Conservation (phyloP, 2,329 filamentous ascomycete species). For the Fusarium dimerum region DNA sequence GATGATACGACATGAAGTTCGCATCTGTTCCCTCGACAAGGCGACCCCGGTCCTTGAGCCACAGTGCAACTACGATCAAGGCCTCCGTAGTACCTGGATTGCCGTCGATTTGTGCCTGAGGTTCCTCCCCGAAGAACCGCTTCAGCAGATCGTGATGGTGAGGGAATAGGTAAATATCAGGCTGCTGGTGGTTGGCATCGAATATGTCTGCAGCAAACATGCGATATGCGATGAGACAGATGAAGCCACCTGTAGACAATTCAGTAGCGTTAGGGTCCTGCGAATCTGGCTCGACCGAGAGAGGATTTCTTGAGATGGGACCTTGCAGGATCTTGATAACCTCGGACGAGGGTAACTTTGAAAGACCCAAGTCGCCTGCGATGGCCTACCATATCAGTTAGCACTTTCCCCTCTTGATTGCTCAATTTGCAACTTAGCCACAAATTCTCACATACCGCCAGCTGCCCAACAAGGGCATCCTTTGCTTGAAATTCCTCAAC, state of each 20-base stretch:
- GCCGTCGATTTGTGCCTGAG: constrained; percentile 48
- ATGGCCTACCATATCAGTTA: constrained; percentile 51
- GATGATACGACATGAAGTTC: constrained; percentile 62
- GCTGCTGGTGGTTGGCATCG: constrained; percentile 53
- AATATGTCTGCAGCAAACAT: constrained; percentile 65
- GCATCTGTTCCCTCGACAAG: constrained; percentile 37
- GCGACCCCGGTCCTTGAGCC: constrained; percentile 54
- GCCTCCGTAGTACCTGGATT: constrained; percentile 60
- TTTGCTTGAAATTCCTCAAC: constrained; percentile 61
- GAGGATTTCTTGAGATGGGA: constrained; percentile 45
- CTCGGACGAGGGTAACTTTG: constrained; percentile 45
- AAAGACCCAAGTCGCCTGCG: constrained; percentile 61
- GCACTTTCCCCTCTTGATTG: background rate
- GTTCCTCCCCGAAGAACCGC: constrained; percentile 53
- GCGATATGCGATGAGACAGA: constrained; percentile 63
- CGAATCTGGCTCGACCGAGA: constrained; percentile 47
- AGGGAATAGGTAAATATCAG: constrained; percentile 60
- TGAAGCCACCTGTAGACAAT: constrained; percentile 59
- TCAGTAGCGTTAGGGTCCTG: constrained; percentile 52
- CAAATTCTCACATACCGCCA: constrained; percentile 55
- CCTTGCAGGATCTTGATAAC: constrained; percentile 47
- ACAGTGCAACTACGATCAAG: constrained; percentile 60
- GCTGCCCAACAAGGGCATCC: constrained; percentile 69
- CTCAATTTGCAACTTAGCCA: background rate
- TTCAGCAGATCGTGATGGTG: constrained; percentile 57